Evolutionary conservation across 208 protist species (phyloP).

Genomic region (Sergeia podlipaevii): DNA sequence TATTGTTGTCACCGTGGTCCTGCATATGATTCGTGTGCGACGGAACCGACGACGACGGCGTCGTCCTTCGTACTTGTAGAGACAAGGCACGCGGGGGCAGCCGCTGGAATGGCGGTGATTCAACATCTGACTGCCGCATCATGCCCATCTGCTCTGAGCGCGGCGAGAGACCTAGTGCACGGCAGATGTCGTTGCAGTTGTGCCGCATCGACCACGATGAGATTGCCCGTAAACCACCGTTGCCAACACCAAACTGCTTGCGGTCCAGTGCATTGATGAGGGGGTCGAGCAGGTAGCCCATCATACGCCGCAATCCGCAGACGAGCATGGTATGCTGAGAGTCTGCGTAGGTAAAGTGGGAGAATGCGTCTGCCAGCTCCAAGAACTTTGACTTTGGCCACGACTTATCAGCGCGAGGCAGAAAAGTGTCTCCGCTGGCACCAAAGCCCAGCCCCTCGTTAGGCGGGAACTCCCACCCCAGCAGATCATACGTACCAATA

Average conservation of each 20-base stretch:
- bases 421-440: slow-evolving; percentile 1
- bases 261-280: slow-evolving; percentile 46
- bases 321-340: slow-evolving; percentile 28
- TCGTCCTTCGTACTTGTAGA: background rate
- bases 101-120: too few species aligned
- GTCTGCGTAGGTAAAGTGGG: slow-evolving; percentile 50
- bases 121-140: background rate
- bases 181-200: slow-evolving; percentile 52
- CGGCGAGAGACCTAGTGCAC: slow-evolving; percentile 15
- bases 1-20: too few species aligned
- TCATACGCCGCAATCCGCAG: slow-evolving; percentile 39
- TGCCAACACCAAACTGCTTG: slow-evolving; percentile 56
- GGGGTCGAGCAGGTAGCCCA: slow-evolving; percentile 57
- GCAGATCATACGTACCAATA: slow-evolving; percentile 27
- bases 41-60: too few species aligned
- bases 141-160: background rate
- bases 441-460: slow-evolving; percentile 8
- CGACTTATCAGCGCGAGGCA: slow-evolving; percentile 18
- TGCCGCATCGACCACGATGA: slow-evolving; percentile 38
- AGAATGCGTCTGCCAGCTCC: slow-evolving; percentile 68
- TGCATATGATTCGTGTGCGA: too few species aligned
- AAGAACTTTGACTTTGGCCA: slow-evolving; percentile 22
- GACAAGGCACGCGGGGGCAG: background rate
- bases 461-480: background rate
- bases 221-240: slow-evolving; percentile 42